Base-by-base conservation (phyloP, 2,329 filamentous ascomycete species). In the Penicillium brevicompactum region DNA sequence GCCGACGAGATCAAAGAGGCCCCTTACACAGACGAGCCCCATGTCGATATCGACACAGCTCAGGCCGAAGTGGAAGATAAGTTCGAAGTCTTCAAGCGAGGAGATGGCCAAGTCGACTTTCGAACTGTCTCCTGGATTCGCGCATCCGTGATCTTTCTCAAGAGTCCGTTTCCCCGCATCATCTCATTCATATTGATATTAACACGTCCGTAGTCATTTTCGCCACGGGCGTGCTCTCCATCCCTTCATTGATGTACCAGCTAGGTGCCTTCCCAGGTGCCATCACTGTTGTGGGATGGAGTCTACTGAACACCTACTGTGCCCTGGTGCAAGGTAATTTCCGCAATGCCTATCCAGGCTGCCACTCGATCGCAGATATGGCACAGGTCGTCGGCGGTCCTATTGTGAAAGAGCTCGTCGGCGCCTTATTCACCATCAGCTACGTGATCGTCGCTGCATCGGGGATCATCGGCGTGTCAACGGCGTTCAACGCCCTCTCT, bases 401-500 rank as follows among this genome's bases (percentile, higher is more conserved):
- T 1, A 70, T 80, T 58, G 61, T 82, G 10, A 79, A 77, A 49
- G 84, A 87, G 65, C 42, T 86, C 0, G 76, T 78, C 9, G 84
- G 84, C 0, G 63, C 78, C 0, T 67, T 87, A 2, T 87, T 86
- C 68, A 77, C 86, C 14, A 69, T 85, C 6, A 82, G 81, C 4
- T 86, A 84, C 55, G 76, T 85, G 40, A 79, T 87, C 13, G 80
- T 80, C 34, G 77, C 78, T 8, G 84, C 79, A 1, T 81, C 80
- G 1, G 84, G 84, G 5, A 84, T 87, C 56, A 76, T 87, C 34
- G 83, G 82, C 11, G 78, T 85, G 1, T 83, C 83, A 0, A 82
- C 82, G 0, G 84, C 78, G 0, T 71, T 87, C 49, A 87, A 88
- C 61, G 82, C 84, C 0, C 74, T 87, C 1, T 84, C 82, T 0